Evolutionary conservation across 1,284 basidiomycete species (phyloP).

Genomic region (Irpex sp.): DNA sequence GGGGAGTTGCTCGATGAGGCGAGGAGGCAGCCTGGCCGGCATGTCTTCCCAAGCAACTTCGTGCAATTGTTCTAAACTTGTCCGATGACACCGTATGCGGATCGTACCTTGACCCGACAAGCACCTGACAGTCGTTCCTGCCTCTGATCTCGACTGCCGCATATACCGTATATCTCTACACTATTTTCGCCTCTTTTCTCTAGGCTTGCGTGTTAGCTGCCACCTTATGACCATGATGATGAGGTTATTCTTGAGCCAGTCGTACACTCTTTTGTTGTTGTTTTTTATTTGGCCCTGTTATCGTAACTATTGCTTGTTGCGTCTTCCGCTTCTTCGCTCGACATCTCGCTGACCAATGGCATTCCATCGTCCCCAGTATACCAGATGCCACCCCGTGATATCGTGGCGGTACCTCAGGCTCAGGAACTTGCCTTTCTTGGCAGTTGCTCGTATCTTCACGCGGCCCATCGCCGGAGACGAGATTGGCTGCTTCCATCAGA

Average conservation of each 20-base stretch:
- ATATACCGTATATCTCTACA: background rate
- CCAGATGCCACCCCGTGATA: background rate
- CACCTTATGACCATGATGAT: background rate
- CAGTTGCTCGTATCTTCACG: background rate
- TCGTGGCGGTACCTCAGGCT: background rate
- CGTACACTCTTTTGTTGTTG: background rate
- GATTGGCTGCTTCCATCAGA: background rate
- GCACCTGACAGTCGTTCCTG: background rate
- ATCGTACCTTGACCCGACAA: background rate
- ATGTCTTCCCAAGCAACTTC: constrained; percentile 94
- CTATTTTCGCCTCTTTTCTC: background rate
- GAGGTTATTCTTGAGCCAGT: background rate
- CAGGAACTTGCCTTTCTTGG: background rate
- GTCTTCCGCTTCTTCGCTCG: background rate
- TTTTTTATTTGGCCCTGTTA: background rate
- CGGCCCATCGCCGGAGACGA: background rate
- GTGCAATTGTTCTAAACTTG: constrained; percentile 33
- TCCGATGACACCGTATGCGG: background rate
- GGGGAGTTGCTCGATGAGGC: constrained; percentile 84
- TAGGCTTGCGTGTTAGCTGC: background rate
- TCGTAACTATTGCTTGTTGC: background rate
- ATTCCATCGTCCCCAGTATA: background rate
- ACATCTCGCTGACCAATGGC: background rate
- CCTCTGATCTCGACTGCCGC: background rate
- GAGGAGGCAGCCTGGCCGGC: constrained; percentile 71